These are phyloP conservation scores for Penicillium sp. DNA, from an alignment of 2,329 filamentous ascomycete species.

Conservation along the genomic window DNA sequence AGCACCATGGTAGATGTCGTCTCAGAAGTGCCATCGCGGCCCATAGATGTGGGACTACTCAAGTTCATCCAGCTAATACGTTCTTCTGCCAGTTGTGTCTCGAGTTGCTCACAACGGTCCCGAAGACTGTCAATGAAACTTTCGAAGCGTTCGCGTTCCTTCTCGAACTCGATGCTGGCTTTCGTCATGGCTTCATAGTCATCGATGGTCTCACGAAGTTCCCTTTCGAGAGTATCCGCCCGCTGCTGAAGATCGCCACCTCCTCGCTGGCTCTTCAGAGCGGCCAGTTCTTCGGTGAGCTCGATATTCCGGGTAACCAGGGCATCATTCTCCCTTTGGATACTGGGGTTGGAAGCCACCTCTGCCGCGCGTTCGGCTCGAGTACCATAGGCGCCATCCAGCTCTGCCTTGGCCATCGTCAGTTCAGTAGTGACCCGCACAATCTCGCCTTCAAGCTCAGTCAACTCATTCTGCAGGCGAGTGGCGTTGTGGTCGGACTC, in stretches of 20 bases:
- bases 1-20: conserved; percentile 66
- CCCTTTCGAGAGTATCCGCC: conserved; percentile 58
- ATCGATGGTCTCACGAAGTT: conserved; percentile 64
- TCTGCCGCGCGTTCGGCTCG: conserved; percentile 67
- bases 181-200: conserved; percentile 71
- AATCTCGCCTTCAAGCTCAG: conserved; percentile 59
- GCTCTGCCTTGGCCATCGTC: conserved; percentile 85
- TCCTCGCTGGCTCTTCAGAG: conserved; percentile 36
- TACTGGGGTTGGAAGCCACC: conserved; percentile 55
- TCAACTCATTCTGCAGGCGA: conserved; percentile 49
- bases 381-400: conserved; percentile 90
- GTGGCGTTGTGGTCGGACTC: conserved; percentile 38
- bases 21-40: conserved; percentile 45
- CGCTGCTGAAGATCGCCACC: conserved; percentile 46
- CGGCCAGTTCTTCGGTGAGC: conserved; percentile 48
- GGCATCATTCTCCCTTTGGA: conserved; percentile 60
- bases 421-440: conserved; percentile 71
- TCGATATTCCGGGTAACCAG: conserved; percentile 50
- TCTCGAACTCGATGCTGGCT: conserved; percentile 67
- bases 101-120: conserved; percentile 62
- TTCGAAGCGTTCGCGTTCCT: conserved; percentile 65
- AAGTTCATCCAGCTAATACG: conserved; percentile 64
- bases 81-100: conserved; percentile 65
- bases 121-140: conserved; percentile 60
- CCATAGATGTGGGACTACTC: conserved; percentile 50